A percentile compares a stretch with the other conserved stretches of the same genome.
Evolutionary conservation across 768 basidiomycete genomes (phyloP).

Genomic region (Naganishia onofrii): DNA sequence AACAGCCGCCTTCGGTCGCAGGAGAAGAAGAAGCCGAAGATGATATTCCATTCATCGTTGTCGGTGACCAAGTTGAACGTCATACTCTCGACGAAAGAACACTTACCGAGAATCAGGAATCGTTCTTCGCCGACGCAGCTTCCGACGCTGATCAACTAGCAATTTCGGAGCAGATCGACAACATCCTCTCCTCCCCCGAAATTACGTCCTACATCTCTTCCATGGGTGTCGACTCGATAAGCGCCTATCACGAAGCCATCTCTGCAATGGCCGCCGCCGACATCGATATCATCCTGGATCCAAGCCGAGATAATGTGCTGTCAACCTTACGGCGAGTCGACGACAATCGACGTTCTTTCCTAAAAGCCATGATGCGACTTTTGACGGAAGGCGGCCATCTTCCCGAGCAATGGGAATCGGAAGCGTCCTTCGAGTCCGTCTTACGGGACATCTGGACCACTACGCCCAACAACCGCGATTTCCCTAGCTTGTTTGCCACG

Average conservation of each 20-base stretch:
- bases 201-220: background rate
- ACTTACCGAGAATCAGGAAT: slow-evolving; percentile 1
- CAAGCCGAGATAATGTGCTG: background rate
- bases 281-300: background rate
- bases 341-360: background rate
- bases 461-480: background rate
- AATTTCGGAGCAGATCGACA: slow-evolving; percentile 9
- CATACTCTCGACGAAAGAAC: background rate
- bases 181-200: background rate
- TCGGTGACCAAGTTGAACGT: background rate
- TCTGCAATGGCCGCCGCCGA: background rate
- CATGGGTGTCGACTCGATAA: background rate
- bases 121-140: background rate
- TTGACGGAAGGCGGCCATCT: slow-evolving; percentile 3
- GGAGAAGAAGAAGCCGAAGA: background rate
- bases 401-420: background rate
- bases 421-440: background rate
- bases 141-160: background rate
- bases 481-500: background rate
- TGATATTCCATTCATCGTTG: background rate
- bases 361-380: slow-evolving; percentile 8
- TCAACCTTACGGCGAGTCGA: background rate
- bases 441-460: background rate
- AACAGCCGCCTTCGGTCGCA: background rate
- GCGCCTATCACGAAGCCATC: background rate